Evolutionary conservation across 164 flowering plant genomes (phyloP), one percentile per base, ranked within the genome.

Genomic region (Stephania yunnanensis): DNA sequence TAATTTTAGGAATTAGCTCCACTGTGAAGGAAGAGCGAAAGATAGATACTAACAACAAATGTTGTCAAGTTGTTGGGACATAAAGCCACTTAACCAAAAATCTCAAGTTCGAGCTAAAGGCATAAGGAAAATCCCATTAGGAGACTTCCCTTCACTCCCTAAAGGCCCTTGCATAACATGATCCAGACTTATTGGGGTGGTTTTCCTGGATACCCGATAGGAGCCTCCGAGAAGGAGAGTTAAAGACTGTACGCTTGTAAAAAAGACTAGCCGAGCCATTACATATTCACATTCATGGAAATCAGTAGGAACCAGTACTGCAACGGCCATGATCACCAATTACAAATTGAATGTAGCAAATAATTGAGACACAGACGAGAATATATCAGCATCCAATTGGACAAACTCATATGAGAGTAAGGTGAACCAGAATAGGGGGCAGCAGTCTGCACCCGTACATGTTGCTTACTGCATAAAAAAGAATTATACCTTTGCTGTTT

Each of bases 401-500:
- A 9, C 6, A 50, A 13, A 50, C 12, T 9, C 12, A 13, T 13
- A 50, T 50, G 6, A 13, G 55, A 50, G 55, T 50, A 2, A 50
- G 55, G 55, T 9, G 55, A 9, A 50, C 55, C 55, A 50, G 12
- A 50, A 50, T 13, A 9, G 15, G 10, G 55, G 63, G 19, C 19
- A 15, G 19, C 19, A 55, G 12, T 2, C 6, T 50, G 15, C 12
- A 50, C 55, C 55, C 2, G 11, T 55, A 55, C 19, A 55, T 15
- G 19, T 19, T 15, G n/a, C 46, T 45, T 52, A 46, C 10, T 30
- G 29, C 50, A 46, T 5, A 25, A 45, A 55, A 17, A 70, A 46
- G n/a, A 70, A 20, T 19, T 74, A 70, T 88, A 95, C 99, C 98
- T 90, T 91, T 64, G 95, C 85, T 73, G 92, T 93, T 81, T 95